Conservation (phyloP, 2,329 filamentous ascomycete species). For the Venturia effusa region DNA sequence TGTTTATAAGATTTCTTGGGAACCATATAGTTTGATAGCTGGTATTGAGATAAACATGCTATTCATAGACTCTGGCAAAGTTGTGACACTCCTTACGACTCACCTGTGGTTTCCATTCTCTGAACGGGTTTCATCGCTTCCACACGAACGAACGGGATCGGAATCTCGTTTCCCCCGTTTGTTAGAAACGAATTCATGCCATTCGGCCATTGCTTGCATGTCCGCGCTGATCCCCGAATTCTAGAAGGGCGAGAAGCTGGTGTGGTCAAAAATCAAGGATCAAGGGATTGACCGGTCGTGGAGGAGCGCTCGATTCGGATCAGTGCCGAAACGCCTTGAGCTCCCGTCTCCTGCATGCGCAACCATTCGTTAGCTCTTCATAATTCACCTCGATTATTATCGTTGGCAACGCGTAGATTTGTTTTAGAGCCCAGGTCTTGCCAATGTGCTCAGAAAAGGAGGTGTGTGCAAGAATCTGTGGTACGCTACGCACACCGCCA, state of each 20-base stretch:
- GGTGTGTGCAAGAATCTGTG: background rate
- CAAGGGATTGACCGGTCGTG: background rate
- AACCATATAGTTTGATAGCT: background rate
- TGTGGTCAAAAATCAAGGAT: background rate
- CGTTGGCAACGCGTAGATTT: background rate
- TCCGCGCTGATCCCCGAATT: background rate
- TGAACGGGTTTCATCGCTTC: constrained; percentile 2
- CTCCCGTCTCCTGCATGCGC: constrained; percentile 21
- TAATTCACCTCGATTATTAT: background rate
- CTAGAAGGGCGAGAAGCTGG: background rate
- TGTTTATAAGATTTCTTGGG: background rate
- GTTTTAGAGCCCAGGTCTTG: constrained; percentile 14
- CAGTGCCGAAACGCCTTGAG: constrained; percentile 17
- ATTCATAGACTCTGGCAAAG: background rate
- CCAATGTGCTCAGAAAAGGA: background rate
- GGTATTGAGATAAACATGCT: background rate
- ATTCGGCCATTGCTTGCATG: background rate
- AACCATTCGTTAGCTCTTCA: background rate
- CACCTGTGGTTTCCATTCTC: background rate
- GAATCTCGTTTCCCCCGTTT: background rate
- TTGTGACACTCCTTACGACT: background rate
- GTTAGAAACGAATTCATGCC: background rate
- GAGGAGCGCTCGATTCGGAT: background rate
- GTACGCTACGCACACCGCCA: background rate
- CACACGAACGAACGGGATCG: background rate